Percentiles rank a stretch among this genome's conserved stretches.
phyloP scores from a whole-genome alignment of 1,284 basidiomycete species.

The Phellopilus nigrolimitatus region DNA sequence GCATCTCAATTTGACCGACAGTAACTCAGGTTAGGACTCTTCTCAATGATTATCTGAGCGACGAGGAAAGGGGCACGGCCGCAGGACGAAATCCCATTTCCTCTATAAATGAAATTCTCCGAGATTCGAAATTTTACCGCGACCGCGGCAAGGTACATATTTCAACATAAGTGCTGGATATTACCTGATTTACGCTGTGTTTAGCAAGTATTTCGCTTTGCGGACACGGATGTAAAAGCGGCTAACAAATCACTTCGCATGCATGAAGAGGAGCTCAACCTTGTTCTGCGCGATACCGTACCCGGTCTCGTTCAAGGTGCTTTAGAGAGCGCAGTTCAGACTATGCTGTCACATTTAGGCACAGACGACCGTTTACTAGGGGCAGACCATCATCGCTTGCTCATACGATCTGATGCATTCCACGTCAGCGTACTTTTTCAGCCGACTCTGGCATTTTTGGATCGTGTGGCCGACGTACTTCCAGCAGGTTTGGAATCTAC shows the following conservation, averaged over 20 bases:
- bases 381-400: conserved; percentile 74
- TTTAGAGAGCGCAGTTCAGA: conserved; percentile 57
- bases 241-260: conserved; percentile 63
- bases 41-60: conserved; percentile 88
- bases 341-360: conserved; percentile 52
- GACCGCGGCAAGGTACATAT: conserved; percentile 71
- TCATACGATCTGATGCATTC: conserved; percentile 91
- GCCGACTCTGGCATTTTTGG: conserved; percentile 85
- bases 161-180: not conserved
- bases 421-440: conserved; percentile 93
- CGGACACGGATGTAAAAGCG: conserved; percentile 78
- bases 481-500: conserved; percentile 72
- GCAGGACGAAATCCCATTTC: conserved; percentile 82
- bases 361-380: conserved; percentile 70
- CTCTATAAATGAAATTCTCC: conserved; percentile 91
- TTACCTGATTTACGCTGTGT: not conserved
- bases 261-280: conserved; percentile 84
- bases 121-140: conserved; percentile 74
- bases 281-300: conserved; percentile 84
- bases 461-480: conserved; percentile 65
- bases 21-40: conserved; percentile 70
- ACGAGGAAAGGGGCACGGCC: conserved; percentile 76
- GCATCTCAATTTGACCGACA: conserved; percentile 12
- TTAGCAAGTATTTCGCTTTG: conserved; percentile 85
- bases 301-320: conserved; percentile 85